Percentiles rank a stretch among this genome's conserved stretches.
Conservation (phyloP, 495 filamentous ascomycete genomes). For the Cercophora sp. region DNA sequence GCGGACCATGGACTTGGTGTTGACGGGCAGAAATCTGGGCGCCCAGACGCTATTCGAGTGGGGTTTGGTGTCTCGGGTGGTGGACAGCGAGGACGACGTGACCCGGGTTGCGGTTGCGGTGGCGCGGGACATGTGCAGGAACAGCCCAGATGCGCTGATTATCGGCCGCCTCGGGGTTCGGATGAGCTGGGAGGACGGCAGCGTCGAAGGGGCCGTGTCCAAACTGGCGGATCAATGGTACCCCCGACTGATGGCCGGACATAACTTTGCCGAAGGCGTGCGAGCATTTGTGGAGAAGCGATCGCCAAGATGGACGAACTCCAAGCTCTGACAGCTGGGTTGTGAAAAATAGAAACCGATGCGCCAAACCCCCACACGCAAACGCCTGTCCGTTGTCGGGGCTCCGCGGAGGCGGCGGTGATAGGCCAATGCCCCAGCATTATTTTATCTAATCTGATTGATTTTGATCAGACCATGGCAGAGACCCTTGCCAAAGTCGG, state of each 20-base stretch:
- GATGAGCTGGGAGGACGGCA: slow-evolving; percentile 60
- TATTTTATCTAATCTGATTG: no score
- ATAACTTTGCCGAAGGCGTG: slow-evolving; percentile 64
- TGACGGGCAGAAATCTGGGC: slow-evolving; percentile 56
- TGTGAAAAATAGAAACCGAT: background rate
- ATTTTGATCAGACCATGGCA: no score
- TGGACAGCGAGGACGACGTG: slow-evolving; percentile 38
- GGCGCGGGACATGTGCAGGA: slow-evolving; percentile 49
- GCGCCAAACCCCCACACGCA: background rate
- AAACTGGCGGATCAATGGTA: slow-evolving; percentile 54
- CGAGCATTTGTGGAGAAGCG: slow-evolving; percentile 64
- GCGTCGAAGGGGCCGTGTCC: slow-evolving; percentile 58
- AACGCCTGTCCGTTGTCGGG: no score
- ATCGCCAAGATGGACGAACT: slow-evolving; percentile 49
- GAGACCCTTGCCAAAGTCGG: no score
- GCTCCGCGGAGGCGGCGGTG: no score
- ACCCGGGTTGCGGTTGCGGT: slow-evolving; percentile 44
- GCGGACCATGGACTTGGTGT: slow-evolving; percentile 66
- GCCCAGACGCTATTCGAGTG: slow-evolving; percentile 58
- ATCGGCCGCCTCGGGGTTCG: slow-evolving; percentile 62
- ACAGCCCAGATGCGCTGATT: slow-evolving; percentile 71
- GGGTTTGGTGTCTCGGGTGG: slow-evolving; percentile 69
- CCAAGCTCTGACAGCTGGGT: slow-evolving; percentile 14
- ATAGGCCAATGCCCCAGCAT: no score
- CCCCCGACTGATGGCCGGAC: slow-evolving; percentile 46